phyloP scores from a whole-genome alignment of 1,139 yeast genomes.

The Hemisphaericaspora subhashii region DNA sequence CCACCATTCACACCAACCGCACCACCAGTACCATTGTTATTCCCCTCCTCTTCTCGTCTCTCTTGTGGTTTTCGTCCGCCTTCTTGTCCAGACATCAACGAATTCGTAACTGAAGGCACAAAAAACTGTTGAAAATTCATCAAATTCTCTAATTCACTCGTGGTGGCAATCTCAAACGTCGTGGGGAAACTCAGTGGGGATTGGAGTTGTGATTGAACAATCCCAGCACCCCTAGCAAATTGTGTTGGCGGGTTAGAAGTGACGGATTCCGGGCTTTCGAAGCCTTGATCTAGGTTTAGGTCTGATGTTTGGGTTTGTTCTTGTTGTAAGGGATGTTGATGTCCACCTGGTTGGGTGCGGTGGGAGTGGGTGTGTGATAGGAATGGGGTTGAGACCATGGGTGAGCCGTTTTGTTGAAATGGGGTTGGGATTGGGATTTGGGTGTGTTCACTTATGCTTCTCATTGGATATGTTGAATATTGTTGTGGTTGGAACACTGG shows the following conservation, averaged over 20 bases:
- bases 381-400: not conserved
- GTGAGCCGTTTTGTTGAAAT: constrained; percentile 1
- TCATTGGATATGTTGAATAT: not conserved
- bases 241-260: constrained; percentile 4
- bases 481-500: not conserved
- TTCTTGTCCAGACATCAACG: constrained; percentile 1
- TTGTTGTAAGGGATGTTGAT: constrained; percentile 1
- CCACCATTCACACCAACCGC: not conserved
- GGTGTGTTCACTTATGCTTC: not conserved
- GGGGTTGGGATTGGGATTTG: constrained; percentile 2
- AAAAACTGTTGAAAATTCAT: constrained; percentile 22
- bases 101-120: constrained; percentile 17
- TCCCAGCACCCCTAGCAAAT: not conserved
- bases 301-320: not conserved
- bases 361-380: not conserved
- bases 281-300: not conserved
- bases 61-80: not conserved
- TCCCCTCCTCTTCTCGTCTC: constrained; percentile 2
- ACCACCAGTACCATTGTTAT: not conserved
- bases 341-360: not conserved
- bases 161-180: constrained; percentile 6
- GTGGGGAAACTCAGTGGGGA: constrained; percentile 5
- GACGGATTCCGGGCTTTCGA: constrained; percentile 6
- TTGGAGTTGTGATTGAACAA: constrained; percentile 7
- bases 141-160: constrained; percentile 17